A percentile compares a stretch with the other conserved stretches of the same genome.
These are phyloP conservation scores for Ophiostoma australiae DNA, from an alignment of 2,329 filamentous ascomycete genomes.

Conservation along the genomic window DNA sequence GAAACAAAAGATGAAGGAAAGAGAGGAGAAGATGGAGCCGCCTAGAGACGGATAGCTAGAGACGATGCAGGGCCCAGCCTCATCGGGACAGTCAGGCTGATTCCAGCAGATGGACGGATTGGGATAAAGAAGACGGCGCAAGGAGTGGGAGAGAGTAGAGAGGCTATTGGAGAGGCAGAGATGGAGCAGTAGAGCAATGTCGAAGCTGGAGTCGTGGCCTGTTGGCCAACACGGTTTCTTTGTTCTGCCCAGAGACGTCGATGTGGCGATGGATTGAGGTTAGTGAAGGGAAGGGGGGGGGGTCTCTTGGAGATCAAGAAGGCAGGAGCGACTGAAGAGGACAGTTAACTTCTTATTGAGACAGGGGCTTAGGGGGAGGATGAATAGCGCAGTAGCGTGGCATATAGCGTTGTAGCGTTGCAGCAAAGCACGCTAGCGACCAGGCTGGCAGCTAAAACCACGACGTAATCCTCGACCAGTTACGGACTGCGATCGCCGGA, in stretches of 20 bases:
- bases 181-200: not conserved
- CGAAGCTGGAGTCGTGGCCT: conserved; percentile 10
- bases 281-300: not conserved
- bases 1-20: not conserved
- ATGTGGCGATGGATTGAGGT: conserved; percentile 9
- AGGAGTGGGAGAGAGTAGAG: not conserved
- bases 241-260: not conserved
- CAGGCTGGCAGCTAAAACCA: conserved; percentile 14
- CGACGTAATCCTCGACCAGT: not conserved
- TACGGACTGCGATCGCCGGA: not conserved
- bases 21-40: not conserved
- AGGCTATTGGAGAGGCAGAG: not conserved
- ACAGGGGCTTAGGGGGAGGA: not conserved
- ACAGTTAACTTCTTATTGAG: conserved; percentile 8
- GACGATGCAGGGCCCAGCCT: not conserved
- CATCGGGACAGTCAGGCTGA: conserved; percentile 10
- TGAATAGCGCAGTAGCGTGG: not conserved
- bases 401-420: not conserved
- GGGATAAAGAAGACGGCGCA: conserved; percentile 6
- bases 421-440: conserved; percentile 5
- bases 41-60: not conserved
- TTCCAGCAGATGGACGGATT: conserved; percentile 15
- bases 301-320: not conserved
- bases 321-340: conserved; percentile 1
- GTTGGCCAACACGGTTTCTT: conserved; percentile 9